Conservation (phyloP, 192 early-diverging fungal genomes). For the Backusella australiensis region DNA sequence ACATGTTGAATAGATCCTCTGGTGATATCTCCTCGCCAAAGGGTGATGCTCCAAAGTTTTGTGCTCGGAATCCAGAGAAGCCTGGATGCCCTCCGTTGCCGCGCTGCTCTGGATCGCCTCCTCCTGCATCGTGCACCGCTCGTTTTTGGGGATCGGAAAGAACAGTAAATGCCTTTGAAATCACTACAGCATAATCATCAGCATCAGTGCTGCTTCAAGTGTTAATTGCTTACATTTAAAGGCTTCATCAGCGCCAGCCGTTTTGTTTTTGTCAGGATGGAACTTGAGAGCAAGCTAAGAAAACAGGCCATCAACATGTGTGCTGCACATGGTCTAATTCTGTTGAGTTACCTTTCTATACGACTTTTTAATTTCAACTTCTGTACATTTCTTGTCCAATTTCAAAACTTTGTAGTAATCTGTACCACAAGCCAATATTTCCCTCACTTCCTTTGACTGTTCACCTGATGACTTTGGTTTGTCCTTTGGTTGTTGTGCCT, state of each 20-base stretch:
- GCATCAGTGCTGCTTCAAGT: background rate
- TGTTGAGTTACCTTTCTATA: constrained; percentile 77
- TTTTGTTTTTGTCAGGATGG: constrained; percentile 95
- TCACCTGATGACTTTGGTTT: constrained; percentile 66
- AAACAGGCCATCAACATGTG: background rate
- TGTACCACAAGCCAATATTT: constrained; percentile 66
- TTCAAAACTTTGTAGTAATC: constrained; percentile 87
- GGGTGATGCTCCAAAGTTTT: constrained; percentile 13
- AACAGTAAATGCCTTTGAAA: constrained; percentile 89
- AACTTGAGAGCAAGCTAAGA: constrained; percentile 81
- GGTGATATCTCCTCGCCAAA: constrained; percentile 79
- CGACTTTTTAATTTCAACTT: constrained; percentile 88
- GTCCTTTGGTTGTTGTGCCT: background rate
- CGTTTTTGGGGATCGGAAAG: constrained; percentile 85
- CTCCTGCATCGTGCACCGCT: constrained; percentile 82
- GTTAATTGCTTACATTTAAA: constrained; percentile 71
- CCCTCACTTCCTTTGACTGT: constrained; percentile 75
- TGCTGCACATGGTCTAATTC: background rate
- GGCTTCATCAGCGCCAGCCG: constrained; percentile 94
- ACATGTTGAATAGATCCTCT: constrained; percentile 96
- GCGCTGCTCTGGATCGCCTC: constrained; percentile 64
- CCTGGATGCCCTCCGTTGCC: constrained; percentile 39
- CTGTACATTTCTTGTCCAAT: constrained; percentile 71
- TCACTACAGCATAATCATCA: constrained; percentile 47
- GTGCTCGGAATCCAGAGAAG: constrained; percentile 37